Base-by-base conservation (phyloP, 176 grass and related monocot species). In the Otatea glauca region DNA sequence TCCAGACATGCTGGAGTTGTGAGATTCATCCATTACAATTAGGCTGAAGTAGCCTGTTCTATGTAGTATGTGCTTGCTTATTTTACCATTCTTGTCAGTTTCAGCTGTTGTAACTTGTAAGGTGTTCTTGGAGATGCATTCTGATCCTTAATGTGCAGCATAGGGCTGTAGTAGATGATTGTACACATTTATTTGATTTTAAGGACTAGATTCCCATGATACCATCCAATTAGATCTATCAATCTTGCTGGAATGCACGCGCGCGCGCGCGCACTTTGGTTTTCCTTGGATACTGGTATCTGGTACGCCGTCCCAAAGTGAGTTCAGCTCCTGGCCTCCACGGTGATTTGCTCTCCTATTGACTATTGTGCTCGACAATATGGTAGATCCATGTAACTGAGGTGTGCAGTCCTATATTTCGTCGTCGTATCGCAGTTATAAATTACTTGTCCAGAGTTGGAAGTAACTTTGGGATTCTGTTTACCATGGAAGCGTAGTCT, bases 11-110 rank as follows among this genome's bases (percentile, higher is more conserved):
- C 55, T 76, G 83, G 78, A 86, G 16, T n/a, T 38, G 35, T 42
- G 63, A 56, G 44, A 63, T 64, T 67, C 13, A 21, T 27, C 45
- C 4, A 43, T 50, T 77, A 68, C 53, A 78, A 59, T 54, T 59
- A 72, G 67, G 58, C 67, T 83, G 66, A 72, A 83, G 65, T 74
- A 86, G 79, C 65, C 68, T 84, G 27, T 74, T 87, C 32, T 18
- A 41, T 72, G 66, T 42, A 23, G 62, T 10, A 0, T 71, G 45
- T 39, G 43, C 16, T 62, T 65, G 29, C 34, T 68, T 50, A 37
- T 56, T 15, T 43, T 82, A 71, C 16, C 47, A 42, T 86, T 86
- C 74, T 65, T 71, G 32, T 25, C 67, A 43, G 78, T 27, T 60
- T 64, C 79, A 90, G 37, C 47, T 68, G 58, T 41, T 86, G 78